Percentiles rank a stretch among this genome's conserved stretches.
Evolutionary conservation across 768 basidiomycete species (phyloP).

Genomic region (Amyloporia xantha): DNA sequence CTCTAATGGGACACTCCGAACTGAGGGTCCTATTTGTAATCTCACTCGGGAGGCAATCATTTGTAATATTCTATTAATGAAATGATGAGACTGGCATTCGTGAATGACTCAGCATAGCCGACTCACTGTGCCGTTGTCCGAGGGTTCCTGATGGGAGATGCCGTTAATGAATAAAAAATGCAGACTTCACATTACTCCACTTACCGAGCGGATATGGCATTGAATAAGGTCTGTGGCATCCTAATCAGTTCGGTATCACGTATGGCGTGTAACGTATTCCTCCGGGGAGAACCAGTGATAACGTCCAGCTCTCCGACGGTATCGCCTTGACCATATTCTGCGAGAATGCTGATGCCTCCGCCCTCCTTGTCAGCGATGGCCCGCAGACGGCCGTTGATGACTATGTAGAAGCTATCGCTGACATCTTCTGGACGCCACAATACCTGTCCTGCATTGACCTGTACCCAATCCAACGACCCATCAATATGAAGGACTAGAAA

Average conservation of each 20-base stretch:
- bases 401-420: slow-evolving; percentile 97
- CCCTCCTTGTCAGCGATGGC: slow-evolving; percentile 77
- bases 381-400: slow-evolving; percentile 92
- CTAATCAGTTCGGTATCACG: slow-evolving; percentile 95
- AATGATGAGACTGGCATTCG: background rate
- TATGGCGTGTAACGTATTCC: slow-evolving; percentile 93
- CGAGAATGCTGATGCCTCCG: slow-evolving; percentile 74
- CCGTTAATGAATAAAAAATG: background rate
- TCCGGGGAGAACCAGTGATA: slow-evolving; percentile 82
- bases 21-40: slow-evolving; percentile 66
- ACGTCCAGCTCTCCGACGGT: slow-evolving; percentile 97
- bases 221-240: slow-evolving; percentile 96
- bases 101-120: too few species aligned
- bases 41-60: slow-evolving; percentile 92
- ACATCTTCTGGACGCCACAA: slow-evolving; percentile 86
- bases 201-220: slow-evolving; percentile 86
- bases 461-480: slow-evolving; percentile 96
- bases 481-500: slow-evolving; percentile 88
- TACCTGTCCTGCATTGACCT: slow-evolving; percentile 92
- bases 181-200: too few species aligned
- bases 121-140: slow-evolving; percentile 78
- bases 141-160: slow-evolving; percentile 53
- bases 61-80: slow-evolving; percentile 54
- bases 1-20: slow-evolving; percentile 48
- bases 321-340: slow-evolving; percentile 96